A percentile compares a stretch with the other conserved stretches of the same genome.
Evolutionary conservation across 1,139 yeast species (phyloP).

Genomic region (Nakaseomyces uthaithaninus): DNA sequence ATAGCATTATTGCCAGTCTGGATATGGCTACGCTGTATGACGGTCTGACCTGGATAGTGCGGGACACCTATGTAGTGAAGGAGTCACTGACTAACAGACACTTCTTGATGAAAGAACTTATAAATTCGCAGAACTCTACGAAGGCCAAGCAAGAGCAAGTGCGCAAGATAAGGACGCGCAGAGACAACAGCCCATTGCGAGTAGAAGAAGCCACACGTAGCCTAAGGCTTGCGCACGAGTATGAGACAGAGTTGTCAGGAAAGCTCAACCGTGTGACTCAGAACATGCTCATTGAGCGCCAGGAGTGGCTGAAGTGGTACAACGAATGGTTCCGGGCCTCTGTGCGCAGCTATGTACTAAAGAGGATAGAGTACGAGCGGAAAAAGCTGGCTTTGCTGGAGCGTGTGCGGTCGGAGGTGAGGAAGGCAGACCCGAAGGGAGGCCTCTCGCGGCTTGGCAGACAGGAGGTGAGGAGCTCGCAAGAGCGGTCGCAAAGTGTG

Average conservation of each 20-base stretch:
- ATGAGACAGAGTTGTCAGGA: slow-evolving; percentile 63
- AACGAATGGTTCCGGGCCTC: slow-evolving; percentile 48
- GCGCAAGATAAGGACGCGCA: slow-evolving; percentile 61
- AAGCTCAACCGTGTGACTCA: slow-evolving; percentile 78
- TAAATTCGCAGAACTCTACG: slow-evolving; percentile 70
- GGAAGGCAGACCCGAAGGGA: slow-evolving; percentile 71
- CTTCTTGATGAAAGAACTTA: slow-evolving; percentile 77
- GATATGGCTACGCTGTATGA: slow-evolving; percentile 76
- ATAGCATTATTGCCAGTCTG: slow-evolving; percentile 62
- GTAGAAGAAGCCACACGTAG: slow-evolving; percentile 85
- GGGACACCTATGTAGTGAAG: slow-evolving; percentile 80
- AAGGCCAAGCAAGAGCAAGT: slow-evolving; percentile 66
- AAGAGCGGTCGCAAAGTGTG: slow-evolving; percentile 20
- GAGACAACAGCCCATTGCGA: slow-evolving; percentile 74
- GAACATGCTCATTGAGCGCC: slow-evolving; percentile 71
- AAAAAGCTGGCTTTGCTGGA: slow-evolving; percentile 71
- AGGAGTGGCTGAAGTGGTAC: slow-evolving; percentile 43
- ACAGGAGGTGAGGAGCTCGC: slow-evolving; percentile 49
- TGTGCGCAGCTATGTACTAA: slow-evolving; percentile 55
- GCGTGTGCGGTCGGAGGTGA: slow-evolving; percentile 59
- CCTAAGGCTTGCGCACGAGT: slow-evolving; percentile 70
- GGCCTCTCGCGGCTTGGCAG: slow-evolving; percentile 73
- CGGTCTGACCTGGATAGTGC: slow-evolving; percentile 52
- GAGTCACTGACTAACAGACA: slow-evolving; percentile 92
- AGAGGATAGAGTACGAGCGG: slow-evolving; percentile 79